Evolutionary conservation across 2,329 filamentous ascomycete genomes (phyloP), one percentile per base, ranked within the genome.

Genomic region (Lizonia empirigonia): DNA sequence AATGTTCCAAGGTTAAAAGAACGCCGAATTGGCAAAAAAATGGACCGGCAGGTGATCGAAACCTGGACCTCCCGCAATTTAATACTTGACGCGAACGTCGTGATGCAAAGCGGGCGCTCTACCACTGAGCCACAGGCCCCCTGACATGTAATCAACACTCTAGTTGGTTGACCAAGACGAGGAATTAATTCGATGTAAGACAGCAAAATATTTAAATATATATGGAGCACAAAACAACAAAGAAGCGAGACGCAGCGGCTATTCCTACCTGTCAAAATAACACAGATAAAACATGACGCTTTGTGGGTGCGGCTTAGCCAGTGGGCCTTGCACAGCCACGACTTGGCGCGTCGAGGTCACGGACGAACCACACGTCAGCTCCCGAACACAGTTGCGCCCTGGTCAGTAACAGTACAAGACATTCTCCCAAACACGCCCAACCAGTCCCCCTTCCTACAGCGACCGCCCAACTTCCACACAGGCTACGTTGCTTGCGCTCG

Each of bases 41-140:
- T 67, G 63, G 60, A 68, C 50, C 45, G 41, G 46, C 50, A 55
- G 64, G 56, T 59, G 61, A 67, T 67, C 66, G 67, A 70, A 70
- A 63, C 58, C 66, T 58, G 53, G 68, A 64, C 68, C 66, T 70
- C 55, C 61, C 67, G 68, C 64, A 64, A 7, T 15, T 26, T 37
- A 20, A 23, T 37, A 37, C 29, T 34, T 30, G 30, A 20, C 7
- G 5, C 7, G 18, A 9, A 33, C 23, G 8, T 12, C 18, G 5
- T 33, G 16, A 68, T 72, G 69, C 70, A 72, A 73, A 73, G 70
- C 70, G 67, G 60, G 54, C 69, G 68, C 70, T 70, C 70, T 73
- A 69, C 70, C 69, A 71, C 70, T 72, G 69, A 69, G 69, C 69
- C 59, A 71, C 45, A 70, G 51, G 62, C 67, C 67, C 67, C 2